Percentiles rank a stretch among this genome's conserved stretches.
Conservation (phyloP, 75 land plant genomes). For the Cunninghamia lanceolata region DNA sequence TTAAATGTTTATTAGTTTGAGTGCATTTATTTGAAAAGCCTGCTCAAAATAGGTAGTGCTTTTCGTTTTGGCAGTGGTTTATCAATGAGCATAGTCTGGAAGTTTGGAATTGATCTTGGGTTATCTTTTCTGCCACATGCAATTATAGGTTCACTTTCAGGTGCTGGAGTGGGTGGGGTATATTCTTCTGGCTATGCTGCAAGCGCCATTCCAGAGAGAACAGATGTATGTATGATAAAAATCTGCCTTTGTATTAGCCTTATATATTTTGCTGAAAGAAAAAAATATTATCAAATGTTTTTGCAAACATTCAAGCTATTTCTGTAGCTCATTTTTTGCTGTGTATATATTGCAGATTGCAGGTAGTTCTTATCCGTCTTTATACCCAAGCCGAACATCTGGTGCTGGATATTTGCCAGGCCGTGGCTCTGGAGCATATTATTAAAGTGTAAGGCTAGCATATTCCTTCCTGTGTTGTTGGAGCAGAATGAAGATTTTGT, state of each 20-base stretch:
- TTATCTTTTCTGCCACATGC: not conserved
- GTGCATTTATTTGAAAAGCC: not conserved
- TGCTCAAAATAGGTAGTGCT: not conserved
- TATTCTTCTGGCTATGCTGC: not conserved
- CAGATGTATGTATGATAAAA: not conserved
- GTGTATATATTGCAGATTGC: not conserved
- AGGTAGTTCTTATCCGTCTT: constrained; percentile 6
- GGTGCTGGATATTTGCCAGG: not conserved
- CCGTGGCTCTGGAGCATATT: constrained; percentile 6
- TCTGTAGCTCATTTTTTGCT: not conserved
- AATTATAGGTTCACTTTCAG: not conserved
- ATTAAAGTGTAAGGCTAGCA: constrained; percentile 3
- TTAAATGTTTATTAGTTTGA: not conserved
- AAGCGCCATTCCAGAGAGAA: not conserved
- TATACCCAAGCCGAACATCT: not conserved
- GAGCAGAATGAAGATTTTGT: not conserved
- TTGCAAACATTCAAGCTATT: not conserved
- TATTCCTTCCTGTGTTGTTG: not conserved
- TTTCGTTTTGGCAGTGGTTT: not conserved
- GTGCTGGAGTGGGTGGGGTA: constrained; percentile 1
- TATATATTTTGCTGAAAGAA: not conserved
- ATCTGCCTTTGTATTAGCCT: not conserved
- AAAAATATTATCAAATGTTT: not conserved
- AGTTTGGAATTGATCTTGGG: not conserved
- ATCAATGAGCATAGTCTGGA: not conserved